Base-by-base conservation (phyloP, 208 protist species). In the Wallacemonas sp. region DNA sequence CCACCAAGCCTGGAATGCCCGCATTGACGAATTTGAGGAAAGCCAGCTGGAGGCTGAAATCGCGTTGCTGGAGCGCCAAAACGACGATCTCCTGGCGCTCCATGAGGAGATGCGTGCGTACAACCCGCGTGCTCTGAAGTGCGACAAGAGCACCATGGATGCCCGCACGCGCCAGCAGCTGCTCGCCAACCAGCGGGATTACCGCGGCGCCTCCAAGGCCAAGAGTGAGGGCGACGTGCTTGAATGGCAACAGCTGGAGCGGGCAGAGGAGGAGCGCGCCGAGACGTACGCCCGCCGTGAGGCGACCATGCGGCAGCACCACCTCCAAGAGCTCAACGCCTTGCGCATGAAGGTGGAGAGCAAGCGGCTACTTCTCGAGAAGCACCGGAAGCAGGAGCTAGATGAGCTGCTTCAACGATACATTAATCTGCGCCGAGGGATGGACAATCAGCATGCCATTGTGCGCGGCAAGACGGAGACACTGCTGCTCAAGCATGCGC, bases 381-480 rank as follows among this genome's bases (percentile, higher is more conserved):
- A 83, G 46, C 59, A 71, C 44, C 83, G 93, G 13, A 91, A 95
- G 79, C 78, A 79, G 38, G 89, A 96, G 68, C 75, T 96, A 15
- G 87, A 96, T 46, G 79, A 91, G 48, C 74, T 96, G 17, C 78
- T 97, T 29, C 87, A 91, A 58, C 74, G 81, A 15, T 97, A 95
- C 78, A 79, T 96, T 42, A 96, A 95, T 75, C 74, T 85, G 17
- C 84, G 88, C 32, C 75, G 85, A 9, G 83, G 80, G 46, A 81
- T 97, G 57, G 87, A 94, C 68, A 79, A 65, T 17, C 89, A 95
- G 34, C 91, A 97, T 45, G 92, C 91, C 62, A 93, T 97, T 67
- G 83, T 95, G 45, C 87, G 88, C 24, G 83, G 72, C 55, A 94
- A 92, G 72, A 95, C 89, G 1, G 91, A 89, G 19, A 82, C 76